Evolutionary conservation across 2,329 filamentous ascomycete species (phyloP).

Genomic region (Spiromastix sp.): DNA sequence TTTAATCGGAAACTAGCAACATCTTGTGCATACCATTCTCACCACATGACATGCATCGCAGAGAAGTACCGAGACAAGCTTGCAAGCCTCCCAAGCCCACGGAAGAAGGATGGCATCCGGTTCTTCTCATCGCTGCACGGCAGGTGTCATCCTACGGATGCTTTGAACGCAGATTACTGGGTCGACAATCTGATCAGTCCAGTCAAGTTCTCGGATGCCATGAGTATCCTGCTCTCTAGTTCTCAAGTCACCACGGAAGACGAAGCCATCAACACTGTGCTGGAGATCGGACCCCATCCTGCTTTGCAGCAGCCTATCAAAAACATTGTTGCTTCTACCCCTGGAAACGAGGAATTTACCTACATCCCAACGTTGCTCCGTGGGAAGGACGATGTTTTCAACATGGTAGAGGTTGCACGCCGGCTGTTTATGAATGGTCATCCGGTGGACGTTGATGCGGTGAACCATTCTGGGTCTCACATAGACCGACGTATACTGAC

Average conservation of each 20-base stretch:
- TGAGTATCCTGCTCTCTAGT: slow-evolving; percentile 3
- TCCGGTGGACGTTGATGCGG: not conserved
- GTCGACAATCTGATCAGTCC: slow-evolving; percentile 10
- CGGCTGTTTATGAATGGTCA: slow-evolving; percentile 2
- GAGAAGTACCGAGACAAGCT: slow-evolving; percentile 17
- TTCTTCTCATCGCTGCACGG: slow-evolving; percentile 1
- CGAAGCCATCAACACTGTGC: slow-evolving; percentile 1
- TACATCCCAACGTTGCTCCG: not conserved
- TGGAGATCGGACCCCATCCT: slow-evolving; percentile 17
- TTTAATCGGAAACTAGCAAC: slow-evolving; percentile 22
- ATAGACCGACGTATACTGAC: slow-evolving; percentile 1
- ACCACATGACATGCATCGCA: slow-evolving; percentile 18
- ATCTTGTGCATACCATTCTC: slow-evolving; percentile 22
- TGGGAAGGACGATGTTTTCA: slow-evolving; percentile 5
- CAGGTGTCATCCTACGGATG: not conserved
- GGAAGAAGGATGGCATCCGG: not conserved
- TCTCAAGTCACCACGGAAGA: not conserved
- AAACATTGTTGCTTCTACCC: slow-evolving; percentile 8
- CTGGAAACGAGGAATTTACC: not conserved
- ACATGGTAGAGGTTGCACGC: slow-evolving; percentile 2
- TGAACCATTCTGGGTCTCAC: not conserved
- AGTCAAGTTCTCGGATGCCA: slow-evolving; percentile 7
- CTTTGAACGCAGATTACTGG: slow-evolving; percentile 11
- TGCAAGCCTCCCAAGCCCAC: slow-evolving; percentile 6
- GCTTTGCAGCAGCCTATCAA: slow-evolving; percentile 13